These are phyloP conservation scores for Leptomonas seymouri DNA, from an alignment of 208 protist species.

Conservation along the genomic window DNA sequence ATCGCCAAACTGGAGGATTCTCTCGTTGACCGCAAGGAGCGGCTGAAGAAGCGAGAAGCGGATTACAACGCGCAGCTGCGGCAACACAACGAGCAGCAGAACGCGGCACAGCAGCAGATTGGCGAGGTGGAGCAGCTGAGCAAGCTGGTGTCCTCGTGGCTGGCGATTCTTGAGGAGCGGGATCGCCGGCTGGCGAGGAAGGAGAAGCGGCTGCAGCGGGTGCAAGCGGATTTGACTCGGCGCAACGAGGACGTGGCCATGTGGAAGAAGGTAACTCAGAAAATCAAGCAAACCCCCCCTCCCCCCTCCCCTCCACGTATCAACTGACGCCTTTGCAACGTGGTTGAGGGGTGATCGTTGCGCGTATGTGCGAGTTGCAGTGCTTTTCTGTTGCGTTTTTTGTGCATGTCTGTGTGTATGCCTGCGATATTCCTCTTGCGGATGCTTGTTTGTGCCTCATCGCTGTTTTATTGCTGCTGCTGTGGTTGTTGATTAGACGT, in stretches of 20 bases:
- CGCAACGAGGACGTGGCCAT: constrained; percentile 57
- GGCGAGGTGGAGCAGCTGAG: constrained; percentile 71
- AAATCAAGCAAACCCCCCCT: constrained; percentile 38
- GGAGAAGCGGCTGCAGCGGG: constrained; percentile 63
- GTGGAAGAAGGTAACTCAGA: constrained; percentile 42
- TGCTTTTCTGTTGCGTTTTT: too few species aligned
- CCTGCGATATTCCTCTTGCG: not conserved
- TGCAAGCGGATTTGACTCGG: constrained; percentile 61
- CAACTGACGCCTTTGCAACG: not conserved
- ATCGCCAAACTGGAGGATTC: constrained; percentile 40
- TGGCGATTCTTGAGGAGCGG: constrained; percentile 76
- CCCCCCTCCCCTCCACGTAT: constrained; percentile 36
- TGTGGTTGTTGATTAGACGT: not conserved
- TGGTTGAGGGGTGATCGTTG: not conserved
- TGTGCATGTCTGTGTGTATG: not conserved
- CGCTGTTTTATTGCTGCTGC: not conserved
- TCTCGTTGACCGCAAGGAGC: constrained; percentile 29
- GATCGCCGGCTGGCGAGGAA: constrained; percentile 54
- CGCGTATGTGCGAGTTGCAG: too few species aligned
- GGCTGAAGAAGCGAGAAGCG: constrained; percentile 43
- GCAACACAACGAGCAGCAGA: constrained; percentile 56
- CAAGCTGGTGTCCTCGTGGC: constrained; percentile 66
- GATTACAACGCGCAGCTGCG: constrained; percentile 41
- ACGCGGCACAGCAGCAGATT: constrained; percentile 54
- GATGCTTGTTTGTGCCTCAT: not conserved